A percentile compares a stretch with the other conserved stretches of the same genome.
These are phyloP conservation scores for Mycena crocata DNA, from an alignment of 768 basidiomycete genomes.

Conservation along the genomic window DNA sequence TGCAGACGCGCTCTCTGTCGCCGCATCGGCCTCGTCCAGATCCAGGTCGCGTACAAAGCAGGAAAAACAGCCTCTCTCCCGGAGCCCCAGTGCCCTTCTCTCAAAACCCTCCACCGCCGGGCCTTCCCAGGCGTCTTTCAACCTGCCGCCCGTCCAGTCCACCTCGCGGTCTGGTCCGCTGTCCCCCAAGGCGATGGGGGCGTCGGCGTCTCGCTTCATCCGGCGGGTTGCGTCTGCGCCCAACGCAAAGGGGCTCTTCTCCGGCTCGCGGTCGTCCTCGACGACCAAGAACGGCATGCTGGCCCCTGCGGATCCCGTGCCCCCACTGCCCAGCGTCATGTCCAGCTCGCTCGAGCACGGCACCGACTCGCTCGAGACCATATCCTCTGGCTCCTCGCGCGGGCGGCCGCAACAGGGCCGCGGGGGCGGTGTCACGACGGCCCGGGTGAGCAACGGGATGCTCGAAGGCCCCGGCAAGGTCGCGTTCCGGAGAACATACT, in stretches of 20 bases:
- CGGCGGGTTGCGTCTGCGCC: constrained; percentile 97
- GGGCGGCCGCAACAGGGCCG: constrained; percentile 59
- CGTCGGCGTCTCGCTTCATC: constrained; percentile 88
- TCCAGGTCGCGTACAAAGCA: constrained; percentile 57
- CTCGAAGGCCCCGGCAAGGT: constrained; percentile 67
- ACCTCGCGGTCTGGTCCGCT: constrained; percentile 66
- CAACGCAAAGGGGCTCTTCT: constrained; percentile 93
- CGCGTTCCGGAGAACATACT: constrained; percentile 94
- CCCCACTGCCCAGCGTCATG: constrained; percentile 63
- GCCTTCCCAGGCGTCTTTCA: constrained; percentile 60
- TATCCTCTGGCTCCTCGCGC: constrained; percentile 81
- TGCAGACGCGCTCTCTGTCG: constrained; percentile 53
- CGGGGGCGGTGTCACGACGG: constrained; percentile 49
- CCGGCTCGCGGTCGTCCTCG: constrained; percentile 64
- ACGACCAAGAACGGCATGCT: constrained; percentile 84
- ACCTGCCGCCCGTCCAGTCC: constrained; percentile 52
- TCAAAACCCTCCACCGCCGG: constrained; percentile 55
- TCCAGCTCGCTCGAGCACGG: constrained; percentile 68
- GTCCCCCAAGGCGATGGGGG: constrained; percentile 76
- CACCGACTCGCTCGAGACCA: constrained; percentile 79
- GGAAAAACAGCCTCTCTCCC: constrained; percentile 54
- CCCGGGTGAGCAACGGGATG: constrained; percentile 58
- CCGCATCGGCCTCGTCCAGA: constrained; percentile 46
- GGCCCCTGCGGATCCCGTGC: constrained; percentile 73
- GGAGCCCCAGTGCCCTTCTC: constrained; percentile 22